Conservation (phyloP, 352 stramenopile species). For the Achlya hypogyna region DNA sequence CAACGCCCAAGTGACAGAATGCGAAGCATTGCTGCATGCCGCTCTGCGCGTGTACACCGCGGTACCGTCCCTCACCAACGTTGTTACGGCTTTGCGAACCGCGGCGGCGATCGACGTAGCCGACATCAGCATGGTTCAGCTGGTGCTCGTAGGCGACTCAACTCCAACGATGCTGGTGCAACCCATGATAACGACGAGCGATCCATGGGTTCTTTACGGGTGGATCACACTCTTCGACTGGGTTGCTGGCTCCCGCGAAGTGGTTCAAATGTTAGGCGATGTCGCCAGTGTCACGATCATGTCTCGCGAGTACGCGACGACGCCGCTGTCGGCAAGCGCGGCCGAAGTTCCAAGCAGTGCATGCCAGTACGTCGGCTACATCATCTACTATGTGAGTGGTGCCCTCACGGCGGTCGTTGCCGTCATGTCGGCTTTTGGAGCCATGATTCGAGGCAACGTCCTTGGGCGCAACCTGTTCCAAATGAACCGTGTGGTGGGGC, state of each 20-base stretch:
- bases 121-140: too few relatives aligned
- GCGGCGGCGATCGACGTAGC: too few relatives aligned
- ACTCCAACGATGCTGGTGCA: too few relatives aligned
- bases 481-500: background rate
- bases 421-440: background rate
- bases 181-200: too few relatives aligned
- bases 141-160: too few relatives aligned
- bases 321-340: background rate
- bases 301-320: background rate
- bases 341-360: slow-evolving; percentile 8
- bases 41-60: too few relatives aligned
- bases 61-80: too few relatives aligned
- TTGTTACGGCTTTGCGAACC: too few relatives aligned
- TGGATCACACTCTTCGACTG: background rate
- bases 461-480: slow-evolving; percentile 8
- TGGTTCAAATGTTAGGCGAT: background rate
- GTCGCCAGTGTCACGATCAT: background rate
- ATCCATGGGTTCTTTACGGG: background rate
- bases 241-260: background rate
- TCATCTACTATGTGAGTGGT: background rate
- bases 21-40: too few relatives aligned
- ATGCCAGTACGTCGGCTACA: slow-evolving; percentile 8
- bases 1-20: too few relatives aligned
- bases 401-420: background rate
- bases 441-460: background rate